Evolutionary conservation across 768 basidiomycete species (phyloP).

Genomic region (Termitomyces sp.): DNA sequence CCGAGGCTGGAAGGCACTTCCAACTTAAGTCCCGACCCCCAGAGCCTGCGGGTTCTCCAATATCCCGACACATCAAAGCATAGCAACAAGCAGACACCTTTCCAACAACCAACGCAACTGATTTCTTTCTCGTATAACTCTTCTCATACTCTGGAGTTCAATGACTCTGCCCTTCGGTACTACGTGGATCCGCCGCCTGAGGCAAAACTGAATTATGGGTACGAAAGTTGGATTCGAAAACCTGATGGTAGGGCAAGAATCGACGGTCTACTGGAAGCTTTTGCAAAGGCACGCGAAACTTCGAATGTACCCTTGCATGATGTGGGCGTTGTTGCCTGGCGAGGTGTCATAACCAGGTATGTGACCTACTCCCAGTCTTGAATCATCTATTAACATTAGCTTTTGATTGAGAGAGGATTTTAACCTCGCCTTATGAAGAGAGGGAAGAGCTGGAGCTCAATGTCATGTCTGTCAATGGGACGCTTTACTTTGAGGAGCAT

Average conservation of each 20-base stretch:
- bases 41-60: conserved; percentile 3
- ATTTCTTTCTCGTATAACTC: conserved; percentile 70
- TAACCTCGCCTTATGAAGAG: conserved; percentile 80
- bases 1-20: neutral
- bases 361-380: conserved; percentile 9
- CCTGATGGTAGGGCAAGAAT: conserved; percentile 64
- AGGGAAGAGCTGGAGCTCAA: conserved; percentile 79
- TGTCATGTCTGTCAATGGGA: conserved; percentile 68
- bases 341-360: conserved; percentile 83
- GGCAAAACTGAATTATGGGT: conserved; percentile 66
- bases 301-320: conserved; percentile 23
- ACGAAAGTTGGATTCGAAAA: conserved; percentile 65
- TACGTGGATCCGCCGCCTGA: conserved; percentile 61
- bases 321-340: conserved; percentile 64
- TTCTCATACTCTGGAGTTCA: conserved; percentile 52
- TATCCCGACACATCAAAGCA: conserved; percentile 16
- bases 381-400: conserved; percentile 5
- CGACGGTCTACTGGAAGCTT: conserved; percentile 61
- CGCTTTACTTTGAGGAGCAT: conserved; percentile 74
- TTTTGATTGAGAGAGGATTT: conserved; percentile 52
- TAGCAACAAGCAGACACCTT: conserved; percentile 29
- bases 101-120: conserved; percentile 67
- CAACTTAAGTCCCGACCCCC: neutral
- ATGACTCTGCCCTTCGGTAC: conserved; percentile 65
- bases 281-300: conserved; percentile 35